Evolutionary conservation across 2,329 filamentous ascomycete species (phyloP), one percentile per base, ranked within the genome.

Genomic region (Fusarium tupiense): DNA sequence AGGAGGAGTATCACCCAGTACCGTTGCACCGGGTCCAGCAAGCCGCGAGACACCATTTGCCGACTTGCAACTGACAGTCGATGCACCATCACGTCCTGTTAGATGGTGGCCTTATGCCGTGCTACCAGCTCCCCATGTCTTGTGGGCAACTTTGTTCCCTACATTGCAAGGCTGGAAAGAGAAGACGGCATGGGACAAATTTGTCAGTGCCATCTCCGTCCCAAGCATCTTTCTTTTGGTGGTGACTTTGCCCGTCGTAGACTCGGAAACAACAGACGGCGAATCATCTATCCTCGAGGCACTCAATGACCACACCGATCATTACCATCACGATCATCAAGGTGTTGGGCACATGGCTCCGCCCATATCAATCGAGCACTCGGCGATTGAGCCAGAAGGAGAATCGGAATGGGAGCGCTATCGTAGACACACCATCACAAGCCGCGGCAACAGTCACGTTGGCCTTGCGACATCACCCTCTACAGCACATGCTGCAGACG

Each of bases 221-320:
- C 94, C 95, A 3, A 97, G 93, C 76, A 94, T 99, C 43, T 94
- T 99, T 71, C 84, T 98, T 5, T 87, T 99, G 8, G 96, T 96
- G 2, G 91, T 96, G 53, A 99, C 96, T 1, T 83, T 99, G 9
- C 96, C 97, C 1, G 95, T 99, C 2, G 94, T 98, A 11, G 96
- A 98, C 77, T 89, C 89, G 3, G 88, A 89, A 47, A 87, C 89
- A 26, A 86, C 88, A 13, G 88, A 90, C 9, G 80, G 79, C 11
- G 77, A 78, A 22, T 64, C 59, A 29, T 79, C 77, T 11, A n/a
- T 76, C 13, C 69, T 76, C 8, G 79, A 78, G 10, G 76, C 68
- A 16, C 57, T 80, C 12, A 67, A 79, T 16, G 83, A 85, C 31
- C 76, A 79, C 41, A 71, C 79, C 8, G 65, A 73, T 19, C 73